Evolutionary conservation across 2,329 filamentous ascomycete species (phyloP).

Genomic region (Phyllosticta citriasiana): DNA sequence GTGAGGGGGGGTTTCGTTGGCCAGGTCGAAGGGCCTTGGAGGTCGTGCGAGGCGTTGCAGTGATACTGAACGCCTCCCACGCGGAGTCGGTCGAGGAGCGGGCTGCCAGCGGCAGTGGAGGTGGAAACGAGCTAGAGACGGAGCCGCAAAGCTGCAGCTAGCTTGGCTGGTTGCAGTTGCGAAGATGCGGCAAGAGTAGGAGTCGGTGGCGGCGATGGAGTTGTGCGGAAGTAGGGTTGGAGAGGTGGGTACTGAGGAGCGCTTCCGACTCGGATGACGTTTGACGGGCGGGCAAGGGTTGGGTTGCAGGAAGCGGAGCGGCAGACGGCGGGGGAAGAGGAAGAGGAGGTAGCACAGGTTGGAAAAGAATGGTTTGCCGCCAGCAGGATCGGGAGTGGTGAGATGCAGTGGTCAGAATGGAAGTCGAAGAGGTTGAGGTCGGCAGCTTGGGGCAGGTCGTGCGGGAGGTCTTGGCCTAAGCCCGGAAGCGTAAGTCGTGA

Average conservation of each 20-base stretch:
- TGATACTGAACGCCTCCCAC: slow-evolving; percentile 2
- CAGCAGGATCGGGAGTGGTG: neutral
- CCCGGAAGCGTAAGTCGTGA: slow-evolving; percentile 7
- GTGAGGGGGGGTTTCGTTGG: slow-evolving; percentile 53
- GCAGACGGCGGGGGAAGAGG: neutral
- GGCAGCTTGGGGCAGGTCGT: slow-evolving; percentile 9
- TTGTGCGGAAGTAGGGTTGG: neutral
- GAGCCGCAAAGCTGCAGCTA: neutral
- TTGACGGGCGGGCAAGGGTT: neutral
- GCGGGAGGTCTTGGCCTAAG: slow-evolving; percentile 7
- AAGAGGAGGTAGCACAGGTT: neutral
- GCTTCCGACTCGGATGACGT: neutral
- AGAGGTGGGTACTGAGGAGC: neutral
- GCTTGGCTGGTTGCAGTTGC: neutral
- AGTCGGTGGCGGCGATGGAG: neutral
- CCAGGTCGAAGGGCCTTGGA: slow-evolving; percentile 52
- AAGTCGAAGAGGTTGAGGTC: neutral
- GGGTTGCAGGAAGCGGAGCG: neutral
- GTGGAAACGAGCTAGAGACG: neutral
- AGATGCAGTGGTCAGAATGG: neutral
- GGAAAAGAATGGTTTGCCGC: neutral
- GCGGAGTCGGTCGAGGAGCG: neutral
- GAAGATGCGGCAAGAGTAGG: neutral
- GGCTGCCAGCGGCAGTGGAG: neutral
- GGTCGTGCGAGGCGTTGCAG: slow-evolving; percentile 20